Conservation (phyloP, 768 basidiomycete genomes). For the Pulveroboletus sp. region DNA sequence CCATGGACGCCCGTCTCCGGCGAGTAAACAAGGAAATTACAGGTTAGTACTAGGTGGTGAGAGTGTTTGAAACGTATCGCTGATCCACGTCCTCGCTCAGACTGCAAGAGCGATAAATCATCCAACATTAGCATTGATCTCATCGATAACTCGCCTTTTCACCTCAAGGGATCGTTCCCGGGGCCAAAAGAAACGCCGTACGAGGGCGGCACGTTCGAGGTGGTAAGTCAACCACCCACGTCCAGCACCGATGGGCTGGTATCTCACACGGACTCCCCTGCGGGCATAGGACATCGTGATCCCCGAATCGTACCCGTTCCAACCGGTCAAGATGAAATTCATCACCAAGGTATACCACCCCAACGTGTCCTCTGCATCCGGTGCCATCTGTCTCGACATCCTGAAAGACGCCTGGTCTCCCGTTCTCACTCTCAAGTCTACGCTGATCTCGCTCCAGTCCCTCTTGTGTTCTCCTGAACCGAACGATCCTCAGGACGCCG, state of each 20-base stretch:
- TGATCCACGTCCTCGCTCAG: conserved; percentile 36
- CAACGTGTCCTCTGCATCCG: conserved; percentile 89
- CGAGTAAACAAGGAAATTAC: conserved; percentile 93
- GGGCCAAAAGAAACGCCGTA: conserved; percentile 94
- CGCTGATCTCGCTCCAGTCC: conserved; percentile 90
- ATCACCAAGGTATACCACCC: conserved; percentile 96
- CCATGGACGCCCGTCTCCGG: conserved; percentile 83
- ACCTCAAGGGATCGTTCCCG: conserved; percentile 85
- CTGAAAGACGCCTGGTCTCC: conserved; percentile 89
- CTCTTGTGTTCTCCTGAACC: conserved; percentile 92
- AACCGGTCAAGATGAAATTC: conserved; percentile 98
- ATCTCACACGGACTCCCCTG: neutral
- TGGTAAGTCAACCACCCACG: conserved; percentile 49
- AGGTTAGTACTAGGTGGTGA: conserved; percentile 40
- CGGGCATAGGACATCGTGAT: conserved; percentile 77
- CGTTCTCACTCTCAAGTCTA: conserved; percentile 93
- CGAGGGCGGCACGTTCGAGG: conserved; percentile 85
- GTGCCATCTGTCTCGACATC: conserved; percentile 91
- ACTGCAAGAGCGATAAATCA: conserved; percentile 93
- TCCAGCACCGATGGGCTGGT: neutral
- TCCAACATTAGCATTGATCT: conserved; percentile 84
- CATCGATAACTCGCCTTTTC: conserved; percentile 85
- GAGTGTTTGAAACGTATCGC: neutral
- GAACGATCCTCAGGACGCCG: conserved; percentile 95
- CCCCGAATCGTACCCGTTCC: conserved; percentile 87